These are phyloP conservation scores for Suhomyces pyralidae DNA, from an alignment of 805 yeast genomes.

Conservation along the genomic window DNA sequence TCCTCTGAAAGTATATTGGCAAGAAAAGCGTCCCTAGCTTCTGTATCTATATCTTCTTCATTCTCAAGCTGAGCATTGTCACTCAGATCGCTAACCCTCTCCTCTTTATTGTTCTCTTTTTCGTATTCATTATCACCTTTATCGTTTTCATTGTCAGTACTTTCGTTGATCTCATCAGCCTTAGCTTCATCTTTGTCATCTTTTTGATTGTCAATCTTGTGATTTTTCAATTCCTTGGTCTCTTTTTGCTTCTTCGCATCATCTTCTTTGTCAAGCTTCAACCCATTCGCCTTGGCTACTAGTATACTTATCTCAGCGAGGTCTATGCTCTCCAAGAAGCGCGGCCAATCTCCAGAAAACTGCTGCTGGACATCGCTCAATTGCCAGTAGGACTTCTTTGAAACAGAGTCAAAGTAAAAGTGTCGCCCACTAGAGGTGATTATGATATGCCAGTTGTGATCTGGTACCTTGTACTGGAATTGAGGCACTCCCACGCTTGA, in stretches of 20 bases:
- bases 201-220: background rate
- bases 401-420: slow-evolving; percentile 27
- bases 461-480: slow-evolving; percentile 16
- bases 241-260: background rate
- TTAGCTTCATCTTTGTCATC: background rate
- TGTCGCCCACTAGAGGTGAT: slow-evolving; percentile 25
- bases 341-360: slow-evolving; percentile 6
- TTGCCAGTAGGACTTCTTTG: slow-evolving; percentile 32
- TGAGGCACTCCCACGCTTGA: slow-evolving; percentile 8
- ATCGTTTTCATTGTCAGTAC: background rate
- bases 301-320: slow-evolving; percentile 29
- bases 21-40: slow-evolving; percentile 12
- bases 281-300: slow-evolving; percentile 19
- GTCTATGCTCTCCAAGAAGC: slow-evolving; percentile 21
- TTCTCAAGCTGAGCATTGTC: background rate
- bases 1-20: slow-evolving; percentile 17
- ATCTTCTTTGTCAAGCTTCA: background rate
- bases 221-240: background rate
- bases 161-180: background rate
- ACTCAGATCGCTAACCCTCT: background rate
- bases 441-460: slow-evolving; percentile 27
- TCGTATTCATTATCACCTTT: background rate
- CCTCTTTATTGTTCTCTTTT: background rate
- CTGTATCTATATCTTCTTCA: slow-evolving; percentile 9
- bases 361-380: slow-evolving; percentile 19